phyloP scores from a whole-genome alignment of 805 yeast genomes.

The Schwanniomyces pseudopolymorphus region DNA sequence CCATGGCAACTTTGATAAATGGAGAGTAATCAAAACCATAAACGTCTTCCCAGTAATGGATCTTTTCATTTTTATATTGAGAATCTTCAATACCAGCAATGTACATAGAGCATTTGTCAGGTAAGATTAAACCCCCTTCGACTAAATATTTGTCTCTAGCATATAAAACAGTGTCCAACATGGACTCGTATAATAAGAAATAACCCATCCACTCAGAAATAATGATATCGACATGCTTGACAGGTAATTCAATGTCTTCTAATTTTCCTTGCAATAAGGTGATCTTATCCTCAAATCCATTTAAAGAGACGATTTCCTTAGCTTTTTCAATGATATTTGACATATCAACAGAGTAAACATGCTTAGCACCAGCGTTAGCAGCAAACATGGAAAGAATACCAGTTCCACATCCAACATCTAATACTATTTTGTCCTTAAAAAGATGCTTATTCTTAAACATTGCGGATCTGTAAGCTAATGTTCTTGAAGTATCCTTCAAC shows the following conservation, averaged over 20 bases:
- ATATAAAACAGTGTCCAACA: conserved; percentile 92
- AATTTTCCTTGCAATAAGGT: conserved; percentile 88
- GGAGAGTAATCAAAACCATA: conserved; percentile 97
- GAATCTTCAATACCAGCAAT: conserved; percentile 93
- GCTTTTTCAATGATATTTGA: conserved; percentile 96
- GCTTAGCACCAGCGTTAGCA: conserved; percentile 97
- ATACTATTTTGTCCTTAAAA: conserved; percentile 89
- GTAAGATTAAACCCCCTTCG: conserved; percentile 87
- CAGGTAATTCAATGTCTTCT: conserved; percentile 89
- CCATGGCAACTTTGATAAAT: conserved; percentile 79
- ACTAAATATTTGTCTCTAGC: conserved; percentile 90
- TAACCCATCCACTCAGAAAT: conserved; percentile 99
- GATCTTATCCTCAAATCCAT: conserved; percentile 83
- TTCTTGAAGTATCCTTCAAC: conserved; percentile 94
- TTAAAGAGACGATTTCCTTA: conserved; percentile 76
- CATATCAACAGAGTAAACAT: conserved; percentile 96
- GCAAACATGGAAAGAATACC: conserved; percentile 98
- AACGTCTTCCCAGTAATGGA: conserved; percentile 93
- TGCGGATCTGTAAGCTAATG: conserved; percentile 87
- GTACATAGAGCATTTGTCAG: conserved; percentile 88
- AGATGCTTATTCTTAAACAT: conserved; percentile 85
- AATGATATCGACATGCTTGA: conserved; percentile 86
- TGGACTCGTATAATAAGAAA: conserved; percentile 90
- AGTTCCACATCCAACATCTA: conserved; percentile 99
- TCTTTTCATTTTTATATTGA: conserved; percentile 86